phyloP scores from a whole-genome alignment of 2,329 filamentous ascomycete genomes.

The Cadophora malorum region DNA sequence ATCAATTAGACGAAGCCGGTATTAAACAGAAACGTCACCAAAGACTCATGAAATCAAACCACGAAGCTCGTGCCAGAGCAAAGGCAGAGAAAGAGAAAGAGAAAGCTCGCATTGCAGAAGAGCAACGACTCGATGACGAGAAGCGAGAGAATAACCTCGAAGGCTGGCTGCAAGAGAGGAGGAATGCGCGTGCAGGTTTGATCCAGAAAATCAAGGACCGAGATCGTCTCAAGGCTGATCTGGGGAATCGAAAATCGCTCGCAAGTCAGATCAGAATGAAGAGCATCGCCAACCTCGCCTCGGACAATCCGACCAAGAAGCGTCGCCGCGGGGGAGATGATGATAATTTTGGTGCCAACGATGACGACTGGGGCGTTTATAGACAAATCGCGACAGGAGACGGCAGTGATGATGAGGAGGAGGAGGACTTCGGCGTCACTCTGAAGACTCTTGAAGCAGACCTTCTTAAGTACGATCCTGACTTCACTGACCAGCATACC shows the following conservation, averaged over 20 bases:
- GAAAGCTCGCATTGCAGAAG: slow-evolving; percentile 81
- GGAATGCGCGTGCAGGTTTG: slow-evolving; percentile 71
- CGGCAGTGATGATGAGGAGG: slow-evolving; percentile 85
- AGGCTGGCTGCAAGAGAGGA: slow-evolving; percentile 83
- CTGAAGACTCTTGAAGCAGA: slow-evolving; percentile 83
- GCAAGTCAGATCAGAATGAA: slow-evolving; percentile 99
- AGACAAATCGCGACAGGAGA: slow-evolving; percentile 87
- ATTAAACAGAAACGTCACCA: slow-evolving; percentile 94
- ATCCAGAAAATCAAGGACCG: slow-evolving; percentile 91
- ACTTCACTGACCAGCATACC: slow-evolving; percentile 91
- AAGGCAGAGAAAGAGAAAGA: slow-evolving; percentile 96
- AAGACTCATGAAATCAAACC: slow-evolving; percentile 89
- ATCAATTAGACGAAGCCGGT: slow-evolving; percentile 88
- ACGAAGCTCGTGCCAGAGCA: slow-evolving; percentile 90
- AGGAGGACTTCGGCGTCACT: slow-evolving; percentile 79
- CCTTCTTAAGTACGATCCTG: slow-evolving; percentile 82
- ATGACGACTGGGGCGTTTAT: slow-evolving; percentile 98
- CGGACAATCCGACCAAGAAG: slow-evolving; percentile 85
- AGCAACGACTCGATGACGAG: slow-evolving; percentile 83
- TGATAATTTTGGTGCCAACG: slow-evolving; percentile 95
- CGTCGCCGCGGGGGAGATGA: slow-evolving; percentile 87
- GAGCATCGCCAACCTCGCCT: slow-evolving; percentile 92
- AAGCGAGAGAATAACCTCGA: slow-evolving; percentile 84
- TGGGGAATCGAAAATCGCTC: slow-evolving; percentile 95
- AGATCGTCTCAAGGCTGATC: slow-evolving; percentile 89